Percentiles rank a stretch among this genome's conserved stretches.
Conservation (phyloP, 306 rosid genomes). For the Alnus glutinosa region DNA sequence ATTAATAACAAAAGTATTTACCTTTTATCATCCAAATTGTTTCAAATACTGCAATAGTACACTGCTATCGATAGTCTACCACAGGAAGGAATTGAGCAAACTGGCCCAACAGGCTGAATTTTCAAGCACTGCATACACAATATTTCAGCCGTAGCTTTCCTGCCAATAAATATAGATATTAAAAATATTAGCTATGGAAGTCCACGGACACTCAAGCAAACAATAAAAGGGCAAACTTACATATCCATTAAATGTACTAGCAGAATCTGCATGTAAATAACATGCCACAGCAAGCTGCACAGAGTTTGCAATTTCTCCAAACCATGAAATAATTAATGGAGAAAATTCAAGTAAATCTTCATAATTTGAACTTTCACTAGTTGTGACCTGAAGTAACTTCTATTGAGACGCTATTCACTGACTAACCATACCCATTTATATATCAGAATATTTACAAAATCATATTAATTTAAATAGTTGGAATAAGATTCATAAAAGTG, state of each 20-base stretch:
- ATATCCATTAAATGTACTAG: constrained; percentile 75
- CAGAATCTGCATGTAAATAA: constrained; percentile 71
- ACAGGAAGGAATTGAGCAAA: constrained; percentile 65
- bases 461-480: constrained; percentile 8
- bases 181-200: neutral
- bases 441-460: constrained; percentile 24
- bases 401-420: constrained; percentile 35
- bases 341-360: constrained; percentile 44
- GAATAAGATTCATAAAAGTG: neutral
- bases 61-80: constrained; percentile 61
- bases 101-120: constrained; percentile 49
- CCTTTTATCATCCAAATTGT: constrained; percentile 77
- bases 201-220: neutral
- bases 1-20: constrained; percentile 15
- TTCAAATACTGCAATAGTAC: constrained; percentile 68
- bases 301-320: constrained; percentile 73
- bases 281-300: constrained; percentile 79
- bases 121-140: constrained; percentile 58
- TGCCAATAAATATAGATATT: constrained; percentile 19
- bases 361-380: constrained; percentile 42
- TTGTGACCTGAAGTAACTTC: constrained; percentile 3
- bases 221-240: constrained; percentile 34
- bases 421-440: constrained; percentile 28
- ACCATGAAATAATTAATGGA: constrained; percentile 41
- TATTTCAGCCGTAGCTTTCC: constrained; percentile 64